Base-by-base conservation (phyloP, 2,329 filamentous ascomycete species). In the Cladobotryum protrusum region DNA sequence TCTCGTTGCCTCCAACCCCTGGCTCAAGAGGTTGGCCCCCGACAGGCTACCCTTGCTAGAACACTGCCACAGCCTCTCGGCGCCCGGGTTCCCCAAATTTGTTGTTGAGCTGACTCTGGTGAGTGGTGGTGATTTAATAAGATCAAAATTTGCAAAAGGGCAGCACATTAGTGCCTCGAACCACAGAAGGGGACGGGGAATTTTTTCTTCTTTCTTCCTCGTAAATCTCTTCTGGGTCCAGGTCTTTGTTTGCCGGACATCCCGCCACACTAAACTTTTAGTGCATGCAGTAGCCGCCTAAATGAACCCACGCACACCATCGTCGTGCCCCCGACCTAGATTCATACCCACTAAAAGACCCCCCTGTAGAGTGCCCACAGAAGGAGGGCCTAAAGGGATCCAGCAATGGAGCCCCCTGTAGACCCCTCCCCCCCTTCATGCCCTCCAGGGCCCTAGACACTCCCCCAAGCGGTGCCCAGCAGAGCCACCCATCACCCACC, bases 211-310 rank as follows among this genome's bases (percentile, higher is more conserved):
- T 51, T 39, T 49, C 40, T 40, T 40, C 29, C 29, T 29, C 24
- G 24, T 9, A 29, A 29, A 29, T 29, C 24, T 29, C 24, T 29
- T 29, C 24, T 29, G 24, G 24, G 24, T 29, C 19, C 19, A 13
- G 33, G 14, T 6, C 18, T 14, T 19, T 18, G 13, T 15, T 19
- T 52, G 49, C 52, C 52, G 52, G 61, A 59, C 61, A 54, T 63
- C 58, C 61, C 61, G 61, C 61, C 53, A 50, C 61, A 56, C 61
- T 63, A 63, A 52, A 47, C 52, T 52, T 62, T 56, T 61, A 61
- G 57, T 58, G 55, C 52, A 52, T 55, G 56, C 54, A 54, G 52
- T 53, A 47, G 42, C 53, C 54, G 50, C 49, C 44, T 50, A 46
- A 48, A 45, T 44, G 47, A 41, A 47, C 42, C 46, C 48, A 48